Evolutionary conservation across 1,139 yeast genomes (phyloP).

Genomic region (Casaregolazyma lundiana): DNA sequence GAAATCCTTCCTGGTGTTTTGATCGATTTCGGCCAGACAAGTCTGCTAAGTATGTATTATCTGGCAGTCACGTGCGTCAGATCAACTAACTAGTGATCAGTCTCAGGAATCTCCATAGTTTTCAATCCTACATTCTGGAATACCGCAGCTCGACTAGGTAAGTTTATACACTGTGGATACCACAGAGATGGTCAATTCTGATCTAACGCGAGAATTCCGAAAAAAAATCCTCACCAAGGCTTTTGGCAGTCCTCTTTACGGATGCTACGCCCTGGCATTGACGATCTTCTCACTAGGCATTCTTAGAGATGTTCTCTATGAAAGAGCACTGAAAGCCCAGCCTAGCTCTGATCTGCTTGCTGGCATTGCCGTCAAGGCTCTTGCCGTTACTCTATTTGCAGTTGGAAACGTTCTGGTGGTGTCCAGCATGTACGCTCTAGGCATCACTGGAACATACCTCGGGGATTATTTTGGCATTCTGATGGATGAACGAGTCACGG

Average conservation of each 20-base stretch:
- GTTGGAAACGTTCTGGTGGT: slow-evolving; percentile 77
- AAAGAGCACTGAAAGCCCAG: slow-evolving; percentile 60
- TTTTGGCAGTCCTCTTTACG: slow-evolving; percentile 61
- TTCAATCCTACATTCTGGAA: slow-evolving; percentile 98
- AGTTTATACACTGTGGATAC: no score
- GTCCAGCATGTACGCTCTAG: slow-evolving; percentile 87
- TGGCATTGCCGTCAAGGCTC: slow-evolving; percentile 36
- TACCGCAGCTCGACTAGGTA: slow-evolving; percentile 67
- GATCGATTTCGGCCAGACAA: slow-evolving; percentile 12
- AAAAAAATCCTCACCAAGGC: slow-evolving; percentile 69
- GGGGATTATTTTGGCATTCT: slow-evolving; percentile 97
- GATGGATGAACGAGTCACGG: slow-evolving; percentile 86
- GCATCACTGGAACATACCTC: slow-evolving; percentile 91
- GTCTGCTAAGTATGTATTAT: slow-evolving; percentile 11
- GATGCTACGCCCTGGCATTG: slow-evolving; percentile 78
- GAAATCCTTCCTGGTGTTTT: slow-evolving; percentile 6
- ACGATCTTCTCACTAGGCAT: slow-evolving; percentile 83
- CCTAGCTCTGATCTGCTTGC: slow-evolving; percentile 33
- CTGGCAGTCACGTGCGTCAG: background rate
- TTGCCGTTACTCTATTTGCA: slow-evolving; percentile 48
- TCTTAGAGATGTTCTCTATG: slow-evolving; percentile 71
- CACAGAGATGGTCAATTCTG: no score
- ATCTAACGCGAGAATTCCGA: slow-evolving; percentile 52
- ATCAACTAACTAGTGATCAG: slow-evolving; percentile 11
- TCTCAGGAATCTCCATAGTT: slow-evolving; percentile 47